Conservation (phyloP, 2,329 filamentous ascomycete genomes). For the Curvularia verruculosa region DNA sequence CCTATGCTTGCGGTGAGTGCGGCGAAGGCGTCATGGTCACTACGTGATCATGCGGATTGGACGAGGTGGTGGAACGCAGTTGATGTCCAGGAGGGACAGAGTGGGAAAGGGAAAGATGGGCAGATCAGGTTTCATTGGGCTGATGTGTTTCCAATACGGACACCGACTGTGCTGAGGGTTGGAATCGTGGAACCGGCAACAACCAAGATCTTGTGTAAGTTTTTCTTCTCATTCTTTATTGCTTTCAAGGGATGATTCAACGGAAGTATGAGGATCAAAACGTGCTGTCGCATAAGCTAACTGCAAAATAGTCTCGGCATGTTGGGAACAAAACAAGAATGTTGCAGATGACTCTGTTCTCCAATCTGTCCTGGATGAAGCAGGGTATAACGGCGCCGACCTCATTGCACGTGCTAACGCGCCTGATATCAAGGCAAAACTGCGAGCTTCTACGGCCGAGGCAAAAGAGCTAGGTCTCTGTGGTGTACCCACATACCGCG, state of each 20-base stretch:
- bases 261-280: background rate
- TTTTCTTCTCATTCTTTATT: background rate
- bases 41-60: slow-evolving; percentile 44
- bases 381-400: slow-evolving; percentile 32
- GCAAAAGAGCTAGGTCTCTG: slow-evolving; percentile 42
- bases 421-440: slow-evolving; percentile 29
- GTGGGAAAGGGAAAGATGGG: slow-evolving; percentile 16
- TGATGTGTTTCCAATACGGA: slow-evolving; percentile 42
- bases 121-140: slow-evolving; percentile 41
- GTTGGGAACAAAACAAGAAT: slow-evolving; percentile 42
- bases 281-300: slow-evolving; percentile 12
- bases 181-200: slow-evolving; percentile 35
- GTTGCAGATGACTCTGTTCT: slow-evolving; percentile 38
- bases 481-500: slow-evolving; percentile 43
- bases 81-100: slow-evolving; percentile 32
- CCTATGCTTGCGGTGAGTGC: slow-evolving; percentile 33
- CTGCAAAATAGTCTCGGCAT: slow-evolving; percentile 32
- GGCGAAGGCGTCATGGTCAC: slow-evolving; percentile 35
- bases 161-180: slow-evolving; percentile 41
- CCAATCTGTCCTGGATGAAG: slow-evolving; percentile 30
- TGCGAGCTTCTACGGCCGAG: slow-evolving; percentile 39
- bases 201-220: slow-evolving; percentile 35
- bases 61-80: slow-evolving; percentile 42
- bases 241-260: background rate
- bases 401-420: slow-evolving; percentile 36